Evolutionary conservation across 2,329 filamentous ascomycete species (phyloP), one percentile per base, ranked within the genome.

Genomic region (Fonsecaea multimorphosa): DNA sequence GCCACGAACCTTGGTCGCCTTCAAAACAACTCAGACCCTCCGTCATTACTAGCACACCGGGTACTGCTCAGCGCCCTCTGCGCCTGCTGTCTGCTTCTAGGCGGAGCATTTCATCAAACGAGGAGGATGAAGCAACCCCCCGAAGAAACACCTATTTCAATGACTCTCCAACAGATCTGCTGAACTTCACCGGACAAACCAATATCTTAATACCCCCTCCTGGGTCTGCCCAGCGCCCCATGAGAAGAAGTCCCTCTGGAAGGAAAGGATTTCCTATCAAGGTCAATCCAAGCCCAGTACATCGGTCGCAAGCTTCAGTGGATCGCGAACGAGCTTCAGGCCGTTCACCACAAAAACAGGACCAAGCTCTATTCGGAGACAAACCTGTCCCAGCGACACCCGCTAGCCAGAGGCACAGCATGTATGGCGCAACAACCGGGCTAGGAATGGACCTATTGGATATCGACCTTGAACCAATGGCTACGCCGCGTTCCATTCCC

Each of bases 381-480:
- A 62, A 55, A 58, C 53, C 53, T 27, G 61, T 71, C 9, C 72
- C 72, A 19, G 64, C 65, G 36, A 75, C 74, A 55, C 74, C 74
- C 34, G 68, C 73, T 9, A 65, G 64, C 29, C 66, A 73, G 60
- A 68, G 73, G 34, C 67, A 71, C 27, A 74, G 73, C 44, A 72
- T 70, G 68, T 69, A 65, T 40, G 60, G 58, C 32, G 56, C 65
- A 16, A 27, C 65, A 19, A 68, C 63, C 32, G 68, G 68, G 22
- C 58, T 70, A 12, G 71, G 71, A 29, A 58, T 69, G 57, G 70
- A 75, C 73, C 85, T 95, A 51, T 86, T 96, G 54, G 92, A 96
- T 78, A 95, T 96, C 75, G 95, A 98, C 73, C 90, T 98, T 9
- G 93, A 93, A n/a, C 92, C 94, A 0, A 88, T 93, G 71, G 93